Conservation (phyloP, 2,329 filamentous ascomycete genomes). For the Colletotrichum lentis region DNA sequence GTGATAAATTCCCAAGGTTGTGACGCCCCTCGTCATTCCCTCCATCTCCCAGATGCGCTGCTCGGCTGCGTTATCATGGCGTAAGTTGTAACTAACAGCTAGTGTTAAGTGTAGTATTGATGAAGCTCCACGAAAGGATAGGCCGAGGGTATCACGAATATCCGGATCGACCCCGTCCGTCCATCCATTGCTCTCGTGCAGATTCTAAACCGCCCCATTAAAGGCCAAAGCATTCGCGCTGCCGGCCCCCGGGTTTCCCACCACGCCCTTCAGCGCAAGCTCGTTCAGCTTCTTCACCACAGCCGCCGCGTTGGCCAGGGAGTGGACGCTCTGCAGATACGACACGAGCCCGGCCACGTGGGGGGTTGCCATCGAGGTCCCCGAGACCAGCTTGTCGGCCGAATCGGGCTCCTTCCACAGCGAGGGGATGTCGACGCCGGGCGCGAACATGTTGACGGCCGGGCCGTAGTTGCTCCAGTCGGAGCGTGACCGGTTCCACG, state of each 20-base stretch:
- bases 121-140: too few species aligned
- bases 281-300: neutral
- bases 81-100: too few species aligned
- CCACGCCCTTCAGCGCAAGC: neutral
- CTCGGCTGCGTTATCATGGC: neutral
- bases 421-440: conserved; percentile 48
- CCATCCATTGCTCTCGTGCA: neutral
- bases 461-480: conserved; percentile 59
- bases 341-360: conserved; percentile 41
- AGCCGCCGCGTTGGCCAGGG: neutral
- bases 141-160: too few species aligned
- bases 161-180: neutral
- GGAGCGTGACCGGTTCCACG: conserved; percentile 50
- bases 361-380: conserved; percentile 39
- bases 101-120: too few species aligned
- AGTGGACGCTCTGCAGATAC: conserved; percentile 38
- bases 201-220: neutral
- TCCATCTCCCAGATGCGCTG: too few species aligned
- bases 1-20: too few species aligned
- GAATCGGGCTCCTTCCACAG: conserved; percentile 49
- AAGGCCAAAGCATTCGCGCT: neutral
- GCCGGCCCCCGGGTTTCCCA: neutral
- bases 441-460: conserved; percentile 29
- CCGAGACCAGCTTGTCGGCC: neutral
- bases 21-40: neutral